A percentile compares a stretch with the other conserved stretches of the same genome.
Evolutionary conservation across 768 basidiomycete species (phyloP).

Genomic region (Suillus cothurnatus): DNA sequence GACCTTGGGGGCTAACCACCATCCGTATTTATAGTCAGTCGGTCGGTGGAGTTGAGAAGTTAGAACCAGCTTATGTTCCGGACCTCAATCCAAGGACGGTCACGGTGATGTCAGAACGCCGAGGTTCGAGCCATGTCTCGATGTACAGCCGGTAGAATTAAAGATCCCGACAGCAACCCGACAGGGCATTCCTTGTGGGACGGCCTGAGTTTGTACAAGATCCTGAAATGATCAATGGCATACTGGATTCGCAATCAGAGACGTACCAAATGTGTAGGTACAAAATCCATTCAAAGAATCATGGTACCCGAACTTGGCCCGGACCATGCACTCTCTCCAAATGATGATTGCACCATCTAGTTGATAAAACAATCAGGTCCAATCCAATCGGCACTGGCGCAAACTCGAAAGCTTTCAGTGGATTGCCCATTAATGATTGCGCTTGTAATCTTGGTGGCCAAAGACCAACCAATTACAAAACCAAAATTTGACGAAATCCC

Average conservation of each 20-base stretch:
- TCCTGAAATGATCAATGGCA: not conserved
- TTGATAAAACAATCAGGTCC: not conserved
- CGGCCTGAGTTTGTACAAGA: not conserved
- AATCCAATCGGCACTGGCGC: not conserved
- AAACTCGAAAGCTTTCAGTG: not conserved
- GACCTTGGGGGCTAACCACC: not conserved
- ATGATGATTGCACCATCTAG: not conserved
- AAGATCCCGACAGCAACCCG: not conserved
- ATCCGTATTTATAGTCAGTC: slow-evolving; percentile 1
- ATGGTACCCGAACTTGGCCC: not conserved
- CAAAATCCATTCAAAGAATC: not conserved
- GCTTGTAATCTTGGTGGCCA: not conserved
- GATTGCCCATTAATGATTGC: not conserved
- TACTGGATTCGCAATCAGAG: slow-evolving; percentile 2
- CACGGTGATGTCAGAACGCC: slow-evolving; percentile 2
- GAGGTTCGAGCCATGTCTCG: not conserved
- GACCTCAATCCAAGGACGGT: not conserved
- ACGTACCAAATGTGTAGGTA: not conserved
- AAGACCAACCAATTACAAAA: not conserved
- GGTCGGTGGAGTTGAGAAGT: not conserved
- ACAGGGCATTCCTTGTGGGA: not conserved
- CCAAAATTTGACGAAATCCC: not conserved
- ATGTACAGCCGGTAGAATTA: not conserved
- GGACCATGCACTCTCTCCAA: not conserved
- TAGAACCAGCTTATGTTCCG: not conserved